These are phyloP conservation scores for Diospyros kaki DNA, from an alignment of 148 eudicot species.

Conservation along the genomic window DNA sequence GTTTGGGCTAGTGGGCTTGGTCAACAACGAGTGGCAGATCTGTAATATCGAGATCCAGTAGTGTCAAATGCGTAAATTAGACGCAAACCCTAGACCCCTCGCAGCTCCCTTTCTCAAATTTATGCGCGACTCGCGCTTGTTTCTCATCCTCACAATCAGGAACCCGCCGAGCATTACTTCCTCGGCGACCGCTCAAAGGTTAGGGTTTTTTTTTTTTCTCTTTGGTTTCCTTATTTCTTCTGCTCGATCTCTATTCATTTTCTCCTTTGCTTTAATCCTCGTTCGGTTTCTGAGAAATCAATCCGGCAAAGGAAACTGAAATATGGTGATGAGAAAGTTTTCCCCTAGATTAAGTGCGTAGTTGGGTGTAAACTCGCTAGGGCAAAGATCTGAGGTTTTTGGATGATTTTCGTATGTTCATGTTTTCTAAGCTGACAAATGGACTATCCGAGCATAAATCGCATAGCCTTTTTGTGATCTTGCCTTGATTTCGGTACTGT, in stretches of 20 bases:
- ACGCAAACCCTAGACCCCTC: too few relatives aligned
- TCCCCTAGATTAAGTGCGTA: background rate
- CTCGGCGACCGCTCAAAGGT: constrained; percentile 1
- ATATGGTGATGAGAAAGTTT: background rate
- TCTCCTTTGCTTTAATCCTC: background rate
- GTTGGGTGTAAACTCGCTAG: background rate
- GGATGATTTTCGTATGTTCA: background rate
- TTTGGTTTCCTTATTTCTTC: background rate
- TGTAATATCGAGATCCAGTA: too few relatives aligned
- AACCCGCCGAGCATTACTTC: background rate
- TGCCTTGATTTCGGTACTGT: background rate
- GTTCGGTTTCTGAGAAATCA: background rate
- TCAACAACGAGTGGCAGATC: too few relatives aligned
- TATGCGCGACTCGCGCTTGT: background rate
- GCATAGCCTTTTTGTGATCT: background rate
- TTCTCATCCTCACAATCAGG: background rate
- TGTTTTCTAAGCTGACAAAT: background rate
- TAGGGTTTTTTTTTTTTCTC: background rate
- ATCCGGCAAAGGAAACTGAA: background rate
- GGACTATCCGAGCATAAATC: background rate
- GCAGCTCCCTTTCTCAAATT: background rate
- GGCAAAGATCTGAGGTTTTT: background rate
- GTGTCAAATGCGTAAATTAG: too few relatives aligned
- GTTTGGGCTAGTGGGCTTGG: too few relatives aligned
- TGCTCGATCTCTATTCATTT: background rate